Evolutionary conservation across 176 grass and related monocot species (phyloP).

Genomic region (Cenchrus americanus): DNA sequence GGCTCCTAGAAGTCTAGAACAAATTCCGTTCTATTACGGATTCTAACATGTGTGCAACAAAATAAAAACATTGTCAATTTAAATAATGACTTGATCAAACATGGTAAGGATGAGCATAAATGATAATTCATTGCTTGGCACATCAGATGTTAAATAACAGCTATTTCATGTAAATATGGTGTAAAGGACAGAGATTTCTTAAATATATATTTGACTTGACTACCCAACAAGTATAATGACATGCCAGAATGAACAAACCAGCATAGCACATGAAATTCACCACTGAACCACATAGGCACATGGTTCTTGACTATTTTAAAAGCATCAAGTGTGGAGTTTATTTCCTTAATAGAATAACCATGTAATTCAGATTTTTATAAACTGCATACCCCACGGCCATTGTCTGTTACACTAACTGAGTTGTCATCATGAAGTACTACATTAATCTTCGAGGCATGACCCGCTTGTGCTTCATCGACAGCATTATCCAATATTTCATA

Average conservation of each 20-base stretch:
- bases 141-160: constrained; percentile 8
- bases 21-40: not conserved
- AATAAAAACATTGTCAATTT: not conserved
- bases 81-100: constrained; percentile 2
- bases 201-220: constrained; percentile 6
- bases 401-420: constrained; percentile 86
- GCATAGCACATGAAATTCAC: not conserved
- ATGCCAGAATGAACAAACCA: constrained; percentile 1
- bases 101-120: not conserved
- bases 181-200: constrained; percentile 22
- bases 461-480: constrained; percentile 93
- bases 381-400: constrained; percentile 88
- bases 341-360: constrained; percentile 25
- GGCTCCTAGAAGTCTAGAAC: not conserved
- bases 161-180: not conserved
- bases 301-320: not conserved
- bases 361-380: constrained; percentile 19
- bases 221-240: not conserved
- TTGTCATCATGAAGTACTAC: constrained; percentile 91
- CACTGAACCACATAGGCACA: not conserved
- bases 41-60: not conserved
- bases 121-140: not conserved
- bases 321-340: not conserved
- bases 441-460: constrained; percentile 71
- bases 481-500: constrained; percentile 98